Evolutionary conservation across 345 rosid species (phyloP).

Genomic region (Brassica incana): DNA sequence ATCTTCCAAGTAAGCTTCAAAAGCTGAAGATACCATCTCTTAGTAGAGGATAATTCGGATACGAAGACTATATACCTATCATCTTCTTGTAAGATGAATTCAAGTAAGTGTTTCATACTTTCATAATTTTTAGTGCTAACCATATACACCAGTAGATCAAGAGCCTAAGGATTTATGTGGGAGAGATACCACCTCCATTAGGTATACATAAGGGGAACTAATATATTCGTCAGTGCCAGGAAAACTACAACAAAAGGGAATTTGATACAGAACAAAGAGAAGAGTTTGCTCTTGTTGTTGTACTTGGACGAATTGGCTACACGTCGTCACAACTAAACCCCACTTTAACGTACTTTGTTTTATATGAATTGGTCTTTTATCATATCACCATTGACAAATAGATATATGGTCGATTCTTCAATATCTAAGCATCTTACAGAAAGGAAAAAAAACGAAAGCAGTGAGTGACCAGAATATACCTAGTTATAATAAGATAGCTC

Average conservation of each 20-base stretch:
- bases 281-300: neutral
- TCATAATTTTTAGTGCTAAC: neutral
- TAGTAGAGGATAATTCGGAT: no score
- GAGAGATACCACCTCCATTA: neutral
- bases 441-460: neutral
- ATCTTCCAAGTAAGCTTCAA: no score
- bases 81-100: no score
- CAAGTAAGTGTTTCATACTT: neutral
- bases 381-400: neutral
- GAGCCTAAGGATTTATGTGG: neutral
- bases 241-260: neutral
- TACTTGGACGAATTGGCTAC: neutral
- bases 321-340: neutral
- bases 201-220: no score
- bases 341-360: neutral
- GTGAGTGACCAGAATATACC: neutral
- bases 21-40: no score
- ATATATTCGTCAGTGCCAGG: neutral
- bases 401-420: neutral
- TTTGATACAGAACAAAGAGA: neutral
- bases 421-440: neutral
- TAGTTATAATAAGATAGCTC: constrained; percentile 26
- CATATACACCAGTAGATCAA: neutral
- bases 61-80: no score
- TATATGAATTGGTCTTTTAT: neutral